Evolutionary conservation across 345 rosid genomes (phyloP), one percentile per base, ranked within the genome.

Genomic region (Arabidopsis suecica): DNA sequence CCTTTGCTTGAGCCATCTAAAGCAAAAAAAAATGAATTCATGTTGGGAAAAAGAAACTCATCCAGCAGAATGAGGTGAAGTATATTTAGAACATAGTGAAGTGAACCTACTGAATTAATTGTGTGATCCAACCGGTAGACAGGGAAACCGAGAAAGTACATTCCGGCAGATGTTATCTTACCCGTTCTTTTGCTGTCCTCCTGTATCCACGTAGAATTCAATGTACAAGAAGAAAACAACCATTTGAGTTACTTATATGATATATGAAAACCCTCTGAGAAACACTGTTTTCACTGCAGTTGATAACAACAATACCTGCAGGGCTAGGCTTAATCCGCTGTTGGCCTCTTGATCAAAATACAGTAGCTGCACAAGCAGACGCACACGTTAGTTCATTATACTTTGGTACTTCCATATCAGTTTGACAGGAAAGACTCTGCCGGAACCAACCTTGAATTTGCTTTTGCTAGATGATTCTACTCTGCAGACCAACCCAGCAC

Each of bases 131-230:
- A 82, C 61, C 88, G 89, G 78, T 96, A 96, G 63, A 93, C 97
- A 38, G 99, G 97, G 69, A 93, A 96, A 58, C 97, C 90, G 54
- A 96, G 93, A 82, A 96, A 96, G 85, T 88, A 93, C 98, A 91
- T 88, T 76, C 99, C 99, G 32, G 99, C 98, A 74, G 96, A 86
- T 73, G 93, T 87, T 73, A 86, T 80, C 75, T 89, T 93, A 38
- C 96, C 99, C 0, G 89, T 87, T 84, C 84, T 96, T 32, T 76
- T 69, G 82, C 99, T 85, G 70, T 96, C 97, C 86, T 93, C 99
- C 99, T 96, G 69, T 53, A 75, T 7, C 22, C 59, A 61, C 6
- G 10, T 37, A 32, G 44, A 34, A 76, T 34, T 51, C 49, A 61
- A 32, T 4, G 34, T 14, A 61, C 10, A 65, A 59, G 70, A 64